phyloP scores from a whole-genome alignment of 1,284 basidiomycete genomes.

The Mycosarcoma maydis region DNA sequence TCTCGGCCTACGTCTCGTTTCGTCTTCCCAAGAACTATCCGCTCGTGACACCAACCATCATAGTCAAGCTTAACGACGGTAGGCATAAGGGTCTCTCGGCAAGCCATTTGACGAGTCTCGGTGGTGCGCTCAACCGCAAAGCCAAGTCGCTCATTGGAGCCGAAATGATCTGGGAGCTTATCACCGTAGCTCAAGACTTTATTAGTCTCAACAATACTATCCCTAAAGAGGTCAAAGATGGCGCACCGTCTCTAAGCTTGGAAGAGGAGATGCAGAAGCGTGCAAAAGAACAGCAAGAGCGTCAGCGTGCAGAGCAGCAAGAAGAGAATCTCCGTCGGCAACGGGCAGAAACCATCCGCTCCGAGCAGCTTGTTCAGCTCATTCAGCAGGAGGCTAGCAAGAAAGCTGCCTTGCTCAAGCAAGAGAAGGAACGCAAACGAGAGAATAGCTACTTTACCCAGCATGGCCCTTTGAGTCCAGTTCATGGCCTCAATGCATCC shows the following conservation, averaged over 20 bases:
- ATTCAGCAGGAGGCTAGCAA: constrained; percentile 56
- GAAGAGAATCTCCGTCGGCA: constrained; percentile 32
- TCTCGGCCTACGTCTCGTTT: constrained; percentile 48
- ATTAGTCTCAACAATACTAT: constrained; percentile 54
- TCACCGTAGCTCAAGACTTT: constrained; percentile 57
- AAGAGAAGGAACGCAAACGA: constrained; percentile 47
- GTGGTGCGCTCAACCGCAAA: constrained; percentile 40
- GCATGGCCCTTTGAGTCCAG: constrained; percentile 22
- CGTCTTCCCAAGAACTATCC: constrained; percentile 62
- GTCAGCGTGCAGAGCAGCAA: constrained; percentile 25
- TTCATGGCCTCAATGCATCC: constrained; percentile 6
- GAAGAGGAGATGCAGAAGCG: constrained; percentile 63
- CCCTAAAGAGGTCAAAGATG: constrained; percentile 32
- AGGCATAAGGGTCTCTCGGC: constrained; percentile 45
- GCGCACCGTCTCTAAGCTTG: constrained; percentile 50
- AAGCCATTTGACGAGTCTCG: constrained; percentile 38
- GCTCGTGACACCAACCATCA: constrained; percentile 45
- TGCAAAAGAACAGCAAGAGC: constrained; percentile 49
- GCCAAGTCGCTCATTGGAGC: constrained; percentile 59
- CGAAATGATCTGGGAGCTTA: constrained; percentile 67
- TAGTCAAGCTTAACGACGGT: constrained; percentile 43
- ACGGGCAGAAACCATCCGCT: constrained; percentile 47
- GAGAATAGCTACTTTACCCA: constrained; percentile 36
- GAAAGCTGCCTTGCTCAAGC: constrained; percentile 48
- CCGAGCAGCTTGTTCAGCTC: constrained; percentile 50